Base-by-base conservation (phyloP, 345 rosid species). In the Firmiana major region DNA sequence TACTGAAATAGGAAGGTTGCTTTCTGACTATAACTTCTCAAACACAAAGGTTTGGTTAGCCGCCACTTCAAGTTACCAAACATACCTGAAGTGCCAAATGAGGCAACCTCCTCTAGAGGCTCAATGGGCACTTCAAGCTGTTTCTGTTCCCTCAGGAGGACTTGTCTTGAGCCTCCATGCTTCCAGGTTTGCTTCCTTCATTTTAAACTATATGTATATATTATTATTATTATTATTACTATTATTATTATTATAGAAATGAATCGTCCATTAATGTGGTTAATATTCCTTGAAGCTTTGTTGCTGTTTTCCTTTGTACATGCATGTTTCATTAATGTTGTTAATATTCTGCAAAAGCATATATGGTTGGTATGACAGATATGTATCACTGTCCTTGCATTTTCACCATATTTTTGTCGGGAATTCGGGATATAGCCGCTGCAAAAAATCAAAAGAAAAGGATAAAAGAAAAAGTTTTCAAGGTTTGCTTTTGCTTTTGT, bases 41-140 rank as follows among this genome's bases (percentile, higher is more conserved):
- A 84, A 79, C 66, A 10, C 81, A 3, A 92, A 84, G 82, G 89
- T 92, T 24, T 92, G 98, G 96, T 78, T 94, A 21, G 42, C 91
- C 79, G 96, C 87, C 3, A 90, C 93, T 60, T 91, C 97, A 70
- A 92, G 85, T 79, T 89, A 89, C 76, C 91, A 94, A 74, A 89
- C 97, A 64, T 94, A 94, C 82, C 86, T 85, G 85, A 91, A 83
- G 81, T 91, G 97, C 78, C 96, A 92, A 73, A 91, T 88, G 93
- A 91, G 85, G 77, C 94, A 88, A 73, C 97, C 96, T 81, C 83
- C 93, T 72, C 90, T 94, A 76, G 98, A 94, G 80, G 78, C 80
- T 70, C 92, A 91, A 64, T 94, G 98, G 98, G 83, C 84, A 71
- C 88, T 92, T 81, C 94, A 91, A 83, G 90, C 94, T 77, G 93